Conservation (phyloP, 768 basidiomycete genomes). For the Tephrocybe sp. region DNA sequence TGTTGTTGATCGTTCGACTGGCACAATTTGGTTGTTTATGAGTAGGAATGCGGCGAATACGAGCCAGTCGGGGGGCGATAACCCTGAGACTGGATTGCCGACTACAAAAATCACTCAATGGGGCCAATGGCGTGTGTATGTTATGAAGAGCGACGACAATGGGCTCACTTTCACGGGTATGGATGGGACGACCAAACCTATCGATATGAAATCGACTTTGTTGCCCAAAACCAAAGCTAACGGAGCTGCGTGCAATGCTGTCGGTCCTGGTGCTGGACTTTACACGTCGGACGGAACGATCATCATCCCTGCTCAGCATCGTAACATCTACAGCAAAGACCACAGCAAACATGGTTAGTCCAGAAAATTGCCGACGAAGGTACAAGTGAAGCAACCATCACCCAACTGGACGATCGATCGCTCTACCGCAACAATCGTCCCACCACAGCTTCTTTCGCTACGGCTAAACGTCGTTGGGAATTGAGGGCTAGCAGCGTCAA, state of each 20-base stretch:
- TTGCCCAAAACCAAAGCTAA: not conserved
- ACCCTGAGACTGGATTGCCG: not conserved
- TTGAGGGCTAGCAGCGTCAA: too few species aligned
- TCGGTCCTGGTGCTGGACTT: not conserved
- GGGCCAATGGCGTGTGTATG: not conserved
- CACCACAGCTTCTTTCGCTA: not conserved
- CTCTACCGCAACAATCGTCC: not conserved
- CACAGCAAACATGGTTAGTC: not conserved
- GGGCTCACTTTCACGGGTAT: constrained; percentile 1
- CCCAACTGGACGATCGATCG: not conserved
- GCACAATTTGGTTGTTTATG: constrained; percentile 4
- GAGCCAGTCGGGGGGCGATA: not conserved
- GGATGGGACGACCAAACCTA: not conserved
- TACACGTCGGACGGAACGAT: constrained; percentile 1
- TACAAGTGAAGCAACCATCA: not conserved
- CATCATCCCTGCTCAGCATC: not conserved
- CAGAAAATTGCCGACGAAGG: not conserved
- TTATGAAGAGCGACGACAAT: constrained; percentile 2
- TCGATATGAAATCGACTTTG: not conserved
- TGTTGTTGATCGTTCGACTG: not conserved
- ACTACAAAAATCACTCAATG: not conserved
- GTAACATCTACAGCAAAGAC: constrained; percentile 4
- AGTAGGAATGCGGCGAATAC: constrained; percentile 1
- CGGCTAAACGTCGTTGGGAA: not conserved
- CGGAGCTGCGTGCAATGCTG: not conserved